Evolutionary conservation across 192 early-diverging fungal genomes (phyloP).

Genomic region (Phlyctochytrium planicorne): DNA sequence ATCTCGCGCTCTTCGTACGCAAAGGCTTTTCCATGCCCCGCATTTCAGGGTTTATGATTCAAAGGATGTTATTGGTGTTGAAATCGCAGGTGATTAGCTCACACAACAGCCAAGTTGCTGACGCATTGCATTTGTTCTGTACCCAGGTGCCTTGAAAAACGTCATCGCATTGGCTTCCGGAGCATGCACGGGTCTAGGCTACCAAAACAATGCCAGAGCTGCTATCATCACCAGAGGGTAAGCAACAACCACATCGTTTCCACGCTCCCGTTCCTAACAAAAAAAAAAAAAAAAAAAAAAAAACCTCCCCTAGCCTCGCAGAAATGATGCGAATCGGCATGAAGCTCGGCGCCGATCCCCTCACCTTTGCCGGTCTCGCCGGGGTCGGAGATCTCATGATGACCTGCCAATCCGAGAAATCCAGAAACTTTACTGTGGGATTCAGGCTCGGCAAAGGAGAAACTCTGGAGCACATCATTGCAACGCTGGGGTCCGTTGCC

Average conservation of each 20-base stretch:
- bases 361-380: slow-evolving; percentile 49
- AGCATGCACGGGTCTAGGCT: slow-evolving; percentile 46
- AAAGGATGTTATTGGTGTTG: slow-evolving; percentile 44
- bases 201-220: slow-evolving; percentile 50
- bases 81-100: slow-evolving; percentile 33
- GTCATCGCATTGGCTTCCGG: slow-evolving; percentile 53
- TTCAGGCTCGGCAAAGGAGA: slow-evolving; percentile 50
- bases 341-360: slow-evolving; percentile 46
- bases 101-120: not conserved
- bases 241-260: not conserved
- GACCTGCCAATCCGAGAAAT: slow-evolving; percentile 50
- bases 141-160: slow-evolving; percentile 51
- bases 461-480: slow-evolving; percentile 41
- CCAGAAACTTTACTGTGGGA: slow-evolving; percentile 54
- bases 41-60: slow-evolving; percentile 50
- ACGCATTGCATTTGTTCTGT: not conserved
- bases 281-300: too few species aligned
- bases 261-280: slow-evolving; percentile 10
- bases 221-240: slow-evolving; percentile 52
- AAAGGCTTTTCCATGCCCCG: slow-evolving; percentile 51
- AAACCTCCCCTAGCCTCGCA: slow-evolving; percentile 24
- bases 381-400: slow-evolving; percentile 51
- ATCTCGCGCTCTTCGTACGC: slow-evolving; percentile 36
- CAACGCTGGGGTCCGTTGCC: slow-evolving; percentile 46
- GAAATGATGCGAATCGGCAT: slow-evolving; percentile 50